A percentile compares a stretch with the other conserved stretches of the same genome.
phyloP scores from a whole-genome alignment of 768 basidiomycete species.

The Suillus luteus region DNA sequence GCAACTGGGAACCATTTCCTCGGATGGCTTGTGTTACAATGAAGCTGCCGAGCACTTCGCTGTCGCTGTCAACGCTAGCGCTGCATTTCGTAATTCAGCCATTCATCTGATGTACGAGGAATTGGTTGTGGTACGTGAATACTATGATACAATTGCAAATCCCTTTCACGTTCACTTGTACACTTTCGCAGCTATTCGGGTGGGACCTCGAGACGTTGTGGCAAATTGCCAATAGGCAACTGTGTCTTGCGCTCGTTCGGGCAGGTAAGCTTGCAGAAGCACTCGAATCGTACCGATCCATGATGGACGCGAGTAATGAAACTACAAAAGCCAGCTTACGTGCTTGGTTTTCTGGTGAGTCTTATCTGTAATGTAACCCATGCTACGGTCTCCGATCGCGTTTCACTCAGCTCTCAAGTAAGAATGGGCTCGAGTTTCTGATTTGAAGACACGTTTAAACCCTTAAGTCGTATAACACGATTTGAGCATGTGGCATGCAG shows the following conservation, averaged over 20 bases:
- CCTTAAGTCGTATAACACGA: no score
- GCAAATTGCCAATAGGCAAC: not conserved
- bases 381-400: not conserved
- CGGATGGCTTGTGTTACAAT: not conserved
- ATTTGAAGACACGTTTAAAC: no score
- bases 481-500: no score
- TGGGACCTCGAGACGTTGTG: not conserved
- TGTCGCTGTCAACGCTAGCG: not conserved
- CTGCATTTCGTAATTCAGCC: not conserved
- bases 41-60: not conserved
- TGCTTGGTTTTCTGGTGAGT: not conserved
- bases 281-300: not conserved
- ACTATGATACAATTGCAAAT: not conserved
- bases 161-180: not conserved
- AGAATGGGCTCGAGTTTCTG: not conserved
- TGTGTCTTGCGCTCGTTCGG: not conserved
- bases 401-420: conserved; percentile 2
- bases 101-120: not conserved
- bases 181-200: not conserved
- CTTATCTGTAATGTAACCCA: not conserved
- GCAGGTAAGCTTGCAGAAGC: not conserved
- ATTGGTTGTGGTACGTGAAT: not conserved
- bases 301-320: not conserved
- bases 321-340: not conserved
- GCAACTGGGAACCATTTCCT: not conserved